Conservation (phyloP, 257 asterid species). For the Petunia axillaris region DNA sequence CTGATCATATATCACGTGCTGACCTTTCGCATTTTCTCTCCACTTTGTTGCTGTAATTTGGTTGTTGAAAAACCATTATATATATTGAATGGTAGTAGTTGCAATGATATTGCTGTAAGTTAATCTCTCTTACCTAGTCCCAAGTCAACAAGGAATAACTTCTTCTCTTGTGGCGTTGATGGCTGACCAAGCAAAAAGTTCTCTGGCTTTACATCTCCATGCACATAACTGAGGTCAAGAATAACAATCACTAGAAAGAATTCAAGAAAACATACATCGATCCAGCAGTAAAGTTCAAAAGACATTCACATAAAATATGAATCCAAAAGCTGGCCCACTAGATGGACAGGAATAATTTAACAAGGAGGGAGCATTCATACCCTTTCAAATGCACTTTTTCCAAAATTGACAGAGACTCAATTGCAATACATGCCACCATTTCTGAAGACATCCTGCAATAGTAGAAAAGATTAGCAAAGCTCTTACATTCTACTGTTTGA, state of each 20-base stretch:
- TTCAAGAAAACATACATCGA: neutral
- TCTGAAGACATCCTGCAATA: constrained; percentile 46
- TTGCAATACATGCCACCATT: constrained; percentile 57
- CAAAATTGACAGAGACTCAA: constrained; percentile 50
- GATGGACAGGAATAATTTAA: constrained; percentile 1
- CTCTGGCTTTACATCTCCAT: constrained; percentile 61
- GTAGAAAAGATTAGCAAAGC: neutral
- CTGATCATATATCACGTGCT: constrained; percentile 52
- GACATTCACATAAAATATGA: neutral
- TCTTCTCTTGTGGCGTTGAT: constrained; percentile 48
- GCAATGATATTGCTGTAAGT: neutral
- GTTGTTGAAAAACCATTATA: neutral
- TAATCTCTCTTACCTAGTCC: constrained; percentile 45
- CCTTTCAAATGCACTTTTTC: constrained; percentile 50
- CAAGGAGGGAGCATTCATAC: constrained; percentile 31
- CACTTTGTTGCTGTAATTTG: constrained; percentile 50
- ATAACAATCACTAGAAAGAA: constrained; percentile 21
- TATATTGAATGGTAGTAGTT: neutral
- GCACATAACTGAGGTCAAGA: constrained; percentile 41
- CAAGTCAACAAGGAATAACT: constrained; percentile 56
- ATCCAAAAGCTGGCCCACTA: constrained; percentile 19
- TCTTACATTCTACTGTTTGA: constrained; percentile 17
- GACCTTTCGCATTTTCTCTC: constrained; percentile 45
- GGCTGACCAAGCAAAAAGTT: constrained; percentile 56
- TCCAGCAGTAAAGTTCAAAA: constrained; percentile 18